Evolutionary conservation across 2,329 filamentous ascomycete genomes (phyloP), one percentile per base, ranked within the genome.

Genomic region (Scedosporium aurantiacum): DNA sequence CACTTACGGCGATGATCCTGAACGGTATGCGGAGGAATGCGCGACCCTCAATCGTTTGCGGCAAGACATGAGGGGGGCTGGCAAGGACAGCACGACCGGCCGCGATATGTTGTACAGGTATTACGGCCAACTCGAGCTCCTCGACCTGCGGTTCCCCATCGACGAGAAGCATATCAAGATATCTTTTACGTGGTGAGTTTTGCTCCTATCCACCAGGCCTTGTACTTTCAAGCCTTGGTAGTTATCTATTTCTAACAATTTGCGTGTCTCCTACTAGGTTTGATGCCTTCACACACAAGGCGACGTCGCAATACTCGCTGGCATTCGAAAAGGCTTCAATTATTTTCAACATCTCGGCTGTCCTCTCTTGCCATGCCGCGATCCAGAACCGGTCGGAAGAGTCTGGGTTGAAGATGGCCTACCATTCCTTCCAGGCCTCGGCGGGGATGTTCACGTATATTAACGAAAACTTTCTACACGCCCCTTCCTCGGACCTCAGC

Each of bases 371-470:
- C 70, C 91, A 99, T 80, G 94, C 93, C 64, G 91, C 93, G 52
- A 83, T 90, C 70, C 95, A 99, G 75, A 92, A 94, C 67, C 86
- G 94, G 58, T 89, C 89, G 65, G 92, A 97, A 71, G 94, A 99
- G 70, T 83, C 89, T 5, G 93, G 93, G 40, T 83, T 97, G 71
- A 99, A 99, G 77, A 93, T 91, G 14, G 91, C 94, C 18, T 99
- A 97, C 72, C 93, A 99, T 74, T 97, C 92, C 21, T 97, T 97
- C 77, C 94, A 99, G 74, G 94, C 94, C 47, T 92, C 93, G 6
- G 94, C 94, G 8, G 94, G 94, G 77, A 99, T 99, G 94, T 99
- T 97, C 74, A 97, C 93, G 60, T 99, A 99, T 70, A 99, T 99
- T 78, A 99, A 99, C 75, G 94, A 99, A 76, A 99, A 99, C 76